Conservation (phyloP, 148 eudicot genomes). For the Chenopodium album region DNA sequence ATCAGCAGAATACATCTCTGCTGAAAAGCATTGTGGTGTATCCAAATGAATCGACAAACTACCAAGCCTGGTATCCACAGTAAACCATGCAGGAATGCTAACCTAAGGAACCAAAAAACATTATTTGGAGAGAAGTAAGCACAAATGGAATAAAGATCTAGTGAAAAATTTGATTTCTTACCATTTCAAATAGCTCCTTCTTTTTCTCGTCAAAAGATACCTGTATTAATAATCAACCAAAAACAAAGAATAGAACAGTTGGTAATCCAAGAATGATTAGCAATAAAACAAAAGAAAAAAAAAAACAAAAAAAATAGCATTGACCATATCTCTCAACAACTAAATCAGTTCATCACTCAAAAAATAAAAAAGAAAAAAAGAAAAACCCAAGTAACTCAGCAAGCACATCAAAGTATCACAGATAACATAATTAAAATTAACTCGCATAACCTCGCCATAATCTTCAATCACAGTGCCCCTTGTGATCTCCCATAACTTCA, state of each 20-base stretch:
- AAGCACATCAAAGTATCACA: background rate
- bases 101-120: constrained; percentile 52
- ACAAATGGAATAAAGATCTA: constrained; percentile 10
- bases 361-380: background rate
- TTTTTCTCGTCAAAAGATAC: constrained; percentile 86
- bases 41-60: constrained; percentile 90
- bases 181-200: constrained; percentile 94
- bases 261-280: constrained; percentile 14
- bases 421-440: background rate
- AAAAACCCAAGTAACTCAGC: background rate
- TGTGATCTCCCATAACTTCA: constrained; percentile 97
- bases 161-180: constrained; percentile 27
- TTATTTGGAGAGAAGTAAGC: background rate
- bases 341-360: background rate
- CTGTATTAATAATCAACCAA: constrained; percentile 37
- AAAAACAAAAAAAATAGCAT: too few relatives aligned
- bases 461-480: constrained; percentile 71
- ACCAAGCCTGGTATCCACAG: constrained; percentile 92
- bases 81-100: constrained; percentile 93
- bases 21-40: constrained; percentile 97
- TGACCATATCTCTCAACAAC: background rate
- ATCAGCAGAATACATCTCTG: constrained; percentile 98
- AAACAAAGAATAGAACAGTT: background rate
- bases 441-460: constrained; percentile 69
- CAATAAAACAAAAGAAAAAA: too few relatives aligned